Base-by-base conservation (phyloP, 306 rosid species). In the Castanospermum australe region DNA sequence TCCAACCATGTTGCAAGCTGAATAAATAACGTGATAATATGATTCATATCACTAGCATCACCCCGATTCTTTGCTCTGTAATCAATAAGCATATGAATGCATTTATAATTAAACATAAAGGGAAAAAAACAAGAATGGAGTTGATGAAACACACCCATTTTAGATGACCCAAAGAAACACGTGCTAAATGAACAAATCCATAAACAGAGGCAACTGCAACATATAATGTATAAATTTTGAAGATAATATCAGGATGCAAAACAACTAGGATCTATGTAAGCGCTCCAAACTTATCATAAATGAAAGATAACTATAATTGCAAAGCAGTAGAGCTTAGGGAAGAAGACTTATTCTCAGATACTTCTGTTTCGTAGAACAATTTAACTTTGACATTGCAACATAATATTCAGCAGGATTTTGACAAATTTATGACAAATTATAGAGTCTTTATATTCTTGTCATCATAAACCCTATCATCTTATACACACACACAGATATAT, bases 1-100 rank as follows among this genome's bases (percentile, higher is more conserved):
- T 90, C 98, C 90, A 96, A 86, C 77, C 76, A 84, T 2, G 94
- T 75, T 67, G 88, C 98, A 74, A 96, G 97, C 83, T 89, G 91
- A 81, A 89, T 89, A 84, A 96, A 93, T 60, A 88, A 79, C 0
- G 96, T 87, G 73, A 91, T 81, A 39, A 87, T 80, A 84, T 72
- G 89, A 82, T 93, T 93, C 91, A 90, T 89, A 62, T 89, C 89
- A 75, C 92, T 85, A 75, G 82, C 85, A 85, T 91, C 99, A 82
- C 94, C 88, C 65, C 93, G 86, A 79, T 85, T 91, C 86, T 93
- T 96, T 36, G 88, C 89, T 84, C 99, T 96, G 89, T 74, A 69
- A 76, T 55, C 70, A 79, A 71, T 50, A 79, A 57, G 63, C 32
- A 82, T 14, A 79, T 8, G 50, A 30, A 60, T 13, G 63, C 55